Percentiles rank a stretch among this genome's conserved stretches.
Evolutionary conservation across 2,329 filamentous ascomycete species (phyloP).

Genomic region (Beauveria medogensis): DNA sequence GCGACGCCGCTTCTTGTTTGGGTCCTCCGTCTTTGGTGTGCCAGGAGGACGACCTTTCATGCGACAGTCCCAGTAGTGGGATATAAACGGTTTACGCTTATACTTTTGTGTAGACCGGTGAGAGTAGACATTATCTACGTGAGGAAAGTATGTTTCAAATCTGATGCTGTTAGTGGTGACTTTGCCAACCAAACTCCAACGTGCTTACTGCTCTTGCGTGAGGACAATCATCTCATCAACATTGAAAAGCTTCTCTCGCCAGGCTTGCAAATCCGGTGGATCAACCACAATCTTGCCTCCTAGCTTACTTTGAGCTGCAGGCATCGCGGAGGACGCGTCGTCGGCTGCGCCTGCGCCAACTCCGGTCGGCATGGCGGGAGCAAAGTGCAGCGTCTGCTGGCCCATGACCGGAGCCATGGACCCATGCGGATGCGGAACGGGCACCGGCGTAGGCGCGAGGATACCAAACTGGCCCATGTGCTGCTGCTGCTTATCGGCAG

Average conservation of each 20-base stretch:
- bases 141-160: conserved; percentile 74
- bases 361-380: conserved; percentile 8
- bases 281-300: conserved; percentile 51
- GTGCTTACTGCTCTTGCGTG: conserved; percentile 61
- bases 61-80: conserved; percentile 78
- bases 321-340: conserved; percentile 17
- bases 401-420: background rate
- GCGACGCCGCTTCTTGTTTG: conserved; percentile 75
- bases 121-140: conserved; percentile 78
- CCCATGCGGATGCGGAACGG: conserved; percentile 3
- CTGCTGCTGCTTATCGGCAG: conserved; percentile 1
- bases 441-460: conserved; percentile 27
- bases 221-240: conserved; percentile 66
- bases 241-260: conserved; percentile 66
- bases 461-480: conserved; percentile 37
- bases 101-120: conserved; percentile 75
- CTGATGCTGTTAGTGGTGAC: conserved; percentile 30
- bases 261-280: conserved; percentile 59
- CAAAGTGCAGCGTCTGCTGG: conserved; percentile 3
- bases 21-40: conserved; percentile 71
- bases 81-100: conserved; percentile 75
- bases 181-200: background rate
- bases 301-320: conserved; percentile 33
- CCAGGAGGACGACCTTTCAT: conserved; percentile 72
- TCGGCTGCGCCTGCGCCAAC: background rate